Evolutionary conservation across 2,329 filamentous ascomycete genomes (phyloP), one percentile per base, ranked within the genome.

Genomic region (Aspergillus versicolor): DNA sequence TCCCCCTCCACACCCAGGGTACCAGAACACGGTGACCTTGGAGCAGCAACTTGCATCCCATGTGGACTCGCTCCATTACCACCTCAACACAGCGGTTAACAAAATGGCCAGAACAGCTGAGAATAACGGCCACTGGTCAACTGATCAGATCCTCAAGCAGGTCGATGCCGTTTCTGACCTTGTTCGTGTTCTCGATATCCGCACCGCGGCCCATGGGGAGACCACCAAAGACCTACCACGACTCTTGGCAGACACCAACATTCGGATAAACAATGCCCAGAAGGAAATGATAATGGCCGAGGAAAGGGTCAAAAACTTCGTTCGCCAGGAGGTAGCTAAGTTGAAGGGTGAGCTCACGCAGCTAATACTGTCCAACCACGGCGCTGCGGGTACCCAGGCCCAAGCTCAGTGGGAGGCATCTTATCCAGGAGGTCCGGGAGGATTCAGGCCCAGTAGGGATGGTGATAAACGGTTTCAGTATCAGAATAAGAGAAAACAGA

Each of bases 11-110:
- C 53, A 63, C 15, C 61, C 61, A 11, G 54, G 46, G 24, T 68
- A 67, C 42, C 63, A 58, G 22, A 66, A 64, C 58, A 68, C 60
- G 7, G 43, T 55, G n/a, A 55, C 61, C 13, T 45, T 68, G 34
- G 65, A 65, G 42, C 59, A 67, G 47, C 64, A 67, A 40, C 52
- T 68, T 15, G 34, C 51, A 6, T 30, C 59, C 2, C 61, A 67
- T 38, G 56, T 58, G 11, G 57, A 62, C 41, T 56, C 62, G 6
- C 46, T 69, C 19, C 67, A 69, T 38, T 54, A 58, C 42, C 67
- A 69, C 40, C 15, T 69, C 7, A 59, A 61, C 21, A 52, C 34
- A 6, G 60, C 54, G 3, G 51, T 62, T 13, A 46, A 53, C 5
- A 58, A 54, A 15, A 47, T 68, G 5, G 45, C 37, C 27, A 60